Conservation (phyloP, 805 yeast species). For the Starmerella ratchasimensis region DNA sequence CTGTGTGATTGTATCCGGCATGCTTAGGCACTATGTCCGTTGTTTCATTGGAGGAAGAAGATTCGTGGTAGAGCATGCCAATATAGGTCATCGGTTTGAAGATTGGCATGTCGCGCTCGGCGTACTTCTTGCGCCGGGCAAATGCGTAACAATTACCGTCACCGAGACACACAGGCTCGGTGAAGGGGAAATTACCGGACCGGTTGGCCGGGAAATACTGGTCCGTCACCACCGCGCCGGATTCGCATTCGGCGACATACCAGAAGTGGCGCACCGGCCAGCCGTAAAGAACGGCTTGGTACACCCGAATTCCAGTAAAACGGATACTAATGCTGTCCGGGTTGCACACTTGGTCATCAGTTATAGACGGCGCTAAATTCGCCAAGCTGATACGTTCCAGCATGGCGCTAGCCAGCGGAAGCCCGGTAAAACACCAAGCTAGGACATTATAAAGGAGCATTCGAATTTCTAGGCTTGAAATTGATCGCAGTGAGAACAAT, state of each 20-base stretch:
- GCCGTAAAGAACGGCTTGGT: slow-evolving; percentile 35
- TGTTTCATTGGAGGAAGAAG: slow-evolving; percentile 32
- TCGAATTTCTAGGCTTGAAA: too few species aligned
- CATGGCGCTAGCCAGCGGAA: too few species aligned
- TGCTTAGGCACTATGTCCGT: slow-evolving; percentile 6
- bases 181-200: slow-evolving; percentile 16
- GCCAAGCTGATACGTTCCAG: too few species aligned
- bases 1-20: too few species aligned
- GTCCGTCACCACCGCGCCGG: slow-evolving; percentile 28
- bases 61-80: slow-evolving; percentile 54
- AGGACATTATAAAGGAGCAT: too few species aligned
- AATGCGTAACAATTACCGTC: slow-evolving; percentile 38
- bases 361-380: too few species aligned
- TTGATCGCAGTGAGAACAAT: too few species aligned
- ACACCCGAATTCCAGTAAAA: slow-evolving; percentile 45
- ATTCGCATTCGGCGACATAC: slow-evolving; percentile 37
- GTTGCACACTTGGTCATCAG: slow-evolving; percentile 13
- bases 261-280: slow-evolving; percentile 34
- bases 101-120: slow-evolving; percentile 32
- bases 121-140: slow-evolving; percentile 45
- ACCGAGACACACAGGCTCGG: slow-evolving; percentile 8
- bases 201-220: slow-evolving; percentile 14
- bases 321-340: slow-evolving; percentile 20
- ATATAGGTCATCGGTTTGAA: slow-evolving; percentile 46
- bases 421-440: too few species aligned